Percentiles rank a stretch among this genome's conserved stretches.
phyloP scores from a whole-genome alignment of 805 yeast species.

The Kurtzmaniella cleridarum region DNA sequence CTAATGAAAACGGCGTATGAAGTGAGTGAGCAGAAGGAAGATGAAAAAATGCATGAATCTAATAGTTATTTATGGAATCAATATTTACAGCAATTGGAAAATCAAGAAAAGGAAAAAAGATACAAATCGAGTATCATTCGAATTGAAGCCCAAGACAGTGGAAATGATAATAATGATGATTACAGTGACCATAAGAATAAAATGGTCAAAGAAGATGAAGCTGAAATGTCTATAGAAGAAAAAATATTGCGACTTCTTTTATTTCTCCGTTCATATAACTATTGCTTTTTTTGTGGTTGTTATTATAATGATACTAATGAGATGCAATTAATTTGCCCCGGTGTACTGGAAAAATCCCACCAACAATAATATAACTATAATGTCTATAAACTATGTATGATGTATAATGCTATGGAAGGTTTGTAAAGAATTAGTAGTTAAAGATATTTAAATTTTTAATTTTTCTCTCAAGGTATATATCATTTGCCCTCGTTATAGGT shows the following conservation, averaged over 20 bases:
- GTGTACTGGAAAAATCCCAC: conserved; percentile 41
- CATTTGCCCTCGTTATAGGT: conserved; percentile 14
- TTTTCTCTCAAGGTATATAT: conserved; percentile 11
- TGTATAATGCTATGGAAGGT: no score
- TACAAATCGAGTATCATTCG: not conserved
- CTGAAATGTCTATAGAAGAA: conserved; percentile 17
- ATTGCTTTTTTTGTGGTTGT: conserved; percentile 50
- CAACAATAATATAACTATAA: not conserved
- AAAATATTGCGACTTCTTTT: conserved; percentile 26
- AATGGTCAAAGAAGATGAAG: conserved; percentile 19
- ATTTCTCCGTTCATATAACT: conserved; percentile 36
- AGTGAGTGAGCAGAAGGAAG: conserved; percentile 25
- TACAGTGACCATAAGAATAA: conserved; percentile 2
- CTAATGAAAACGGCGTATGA: conserved; percentile 41
- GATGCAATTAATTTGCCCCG: conserved; percentile 44
- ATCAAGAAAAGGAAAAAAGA: conserved; percentile 1
- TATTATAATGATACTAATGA: conserved; percentile 32
- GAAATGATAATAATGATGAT: not conserved
- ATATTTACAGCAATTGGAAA: conserved; percentile 8
- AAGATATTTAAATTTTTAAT: conserved; percentile 1
- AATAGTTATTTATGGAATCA: conserved; percentile 39
- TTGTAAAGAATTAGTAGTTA: not conserved
- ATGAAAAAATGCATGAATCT: conserved; percentile 17
- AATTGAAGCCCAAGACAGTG: conserved; percentile 6
- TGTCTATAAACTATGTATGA: no score